Conservation (phyloP, 257 asterid genomes). For the Primulina huaijiensis region DNA sequence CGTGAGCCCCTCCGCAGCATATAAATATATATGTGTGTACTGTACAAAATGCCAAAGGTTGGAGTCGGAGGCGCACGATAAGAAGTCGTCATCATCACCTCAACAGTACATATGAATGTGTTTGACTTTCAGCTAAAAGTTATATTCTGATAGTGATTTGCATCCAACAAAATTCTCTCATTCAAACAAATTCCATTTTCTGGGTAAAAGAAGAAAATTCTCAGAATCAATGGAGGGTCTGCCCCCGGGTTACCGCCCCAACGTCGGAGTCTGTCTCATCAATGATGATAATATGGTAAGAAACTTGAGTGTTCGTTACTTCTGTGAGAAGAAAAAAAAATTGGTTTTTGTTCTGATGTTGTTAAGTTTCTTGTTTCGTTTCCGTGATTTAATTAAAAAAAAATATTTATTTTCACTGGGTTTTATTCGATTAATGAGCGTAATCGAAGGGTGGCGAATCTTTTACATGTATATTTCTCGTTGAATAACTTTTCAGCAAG, state of each 20-base stretch:
- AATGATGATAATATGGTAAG: slow-evolving; percentile 68
- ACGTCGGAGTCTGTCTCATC: slow-evolving; percentile 92
- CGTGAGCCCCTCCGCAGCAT: slow-evolving; percentile 10
- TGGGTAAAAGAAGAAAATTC: slow-evolving; percentile 3
- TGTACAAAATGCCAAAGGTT: neutral
- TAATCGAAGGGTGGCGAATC: slow-evolving; percentile 15
- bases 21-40: slow-evolving; percentile 13
- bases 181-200: slow-evolving; percentile 8
- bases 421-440: slow-evolving; percentile 1
- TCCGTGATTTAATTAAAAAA: slow-evolving; percentile 13
- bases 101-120: slow-evolving; percentile 41
- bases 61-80: neutral
- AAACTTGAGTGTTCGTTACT: neutral
- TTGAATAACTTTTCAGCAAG: neutral
- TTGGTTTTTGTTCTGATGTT: neutral
- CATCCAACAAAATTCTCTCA: slow-evolving; percentile 17
- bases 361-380: slow-evolving; percentile 6
- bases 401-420: slow-evolving; percentile 12
- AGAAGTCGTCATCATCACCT: slow-evolving; percentile 37
- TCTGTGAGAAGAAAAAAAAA: neutral
- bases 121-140: slow-evolving; percentile 57
- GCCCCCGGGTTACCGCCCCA: slow-evolving; percentile 98
- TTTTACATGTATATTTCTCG: neutral
- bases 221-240: slow-evolving; percentile 73
- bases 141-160: slow-evolving; percentile 49